Conservation (phyloP, 75 land plant species). For the Pinus taeda region DNA sequence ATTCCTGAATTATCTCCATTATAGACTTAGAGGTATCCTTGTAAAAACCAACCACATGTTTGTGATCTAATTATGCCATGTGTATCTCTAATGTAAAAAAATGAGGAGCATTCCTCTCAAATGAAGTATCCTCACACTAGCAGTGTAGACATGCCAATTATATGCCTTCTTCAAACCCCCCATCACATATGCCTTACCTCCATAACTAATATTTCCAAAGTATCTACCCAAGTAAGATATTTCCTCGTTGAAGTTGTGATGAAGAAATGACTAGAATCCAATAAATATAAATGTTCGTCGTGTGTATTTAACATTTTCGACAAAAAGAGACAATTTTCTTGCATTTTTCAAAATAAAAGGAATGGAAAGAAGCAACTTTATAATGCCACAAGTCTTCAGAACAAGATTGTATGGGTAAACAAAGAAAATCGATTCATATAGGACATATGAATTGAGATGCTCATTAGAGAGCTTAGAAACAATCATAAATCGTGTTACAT, state of each 20-base stretch:
- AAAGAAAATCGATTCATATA: constrained; percentile 65
- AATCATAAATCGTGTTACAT: constrained; percentile 72
- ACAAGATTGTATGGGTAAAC: constrained; percentile 63
- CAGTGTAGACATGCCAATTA: constrained; percentile 78
- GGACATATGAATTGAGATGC: constrained; percentile 68
- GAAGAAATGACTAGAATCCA: constrained; percentile 58
- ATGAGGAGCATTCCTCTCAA: constrained; percentile 5
- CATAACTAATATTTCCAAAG: constrained; percentile 40
- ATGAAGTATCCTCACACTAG: constrained; percentile 22
- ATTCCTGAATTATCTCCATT: constrained; percentile 50
- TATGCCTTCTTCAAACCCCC: constrained; percentile 24
- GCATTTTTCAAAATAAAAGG: constrained; percentile 55
- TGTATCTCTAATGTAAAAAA: constrained; percentile 39
- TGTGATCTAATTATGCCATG: constrained; percentile 27
- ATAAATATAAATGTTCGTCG: constrained; percentile 71
- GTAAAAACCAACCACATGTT: constrained; percentile 13
- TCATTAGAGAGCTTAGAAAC: constrained; percentile 58
- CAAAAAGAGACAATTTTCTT: constrained; percentile 23
- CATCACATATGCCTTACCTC: constrained; percentile 66
- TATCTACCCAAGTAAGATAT: constrained; percentile 22
- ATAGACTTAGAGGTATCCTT: constrained; percentile 23
- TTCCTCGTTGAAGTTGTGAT: constrained; percentile 64
- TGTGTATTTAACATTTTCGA: constrained; percentile 42
- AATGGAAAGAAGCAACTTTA: constrained; percentile 60
- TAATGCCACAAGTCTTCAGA: constrained; percentile 84